Percentiles rank a stretch among this genome's conserved stretches.
These are phyloP conservation scores for Phytophthora sp. DNA, from an alignment of 352 stramenopile genomes.

Conservation along the genomic window DNA sequence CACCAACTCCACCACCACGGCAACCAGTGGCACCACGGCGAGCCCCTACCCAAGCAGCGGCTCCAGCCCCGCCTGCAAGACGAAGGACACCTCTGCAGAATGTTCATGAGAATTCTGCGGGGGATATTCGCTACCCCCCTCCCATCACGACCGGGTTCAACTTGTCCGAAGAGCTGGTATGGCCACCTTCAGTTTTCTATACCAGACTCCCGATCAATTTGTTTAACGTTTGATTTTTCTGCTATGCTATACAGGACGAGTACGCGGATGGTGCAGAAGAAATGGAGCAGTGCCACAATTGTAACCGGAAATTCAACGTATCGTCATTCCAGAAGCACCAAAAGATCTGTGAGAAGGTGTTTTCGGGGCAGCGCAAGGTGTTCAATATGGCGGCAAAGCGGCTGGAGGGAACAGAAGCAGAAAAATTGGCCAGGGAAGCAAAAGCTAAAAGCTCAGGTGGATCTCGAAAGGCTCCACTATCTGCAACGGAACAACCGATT, in stretches of 20 bases:
- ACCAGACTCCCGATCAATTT: neutral
- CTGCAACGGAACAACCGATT: constrained; percentile 58
- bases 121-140: constrained; percentile 32
- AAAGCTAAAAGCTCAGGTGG: constrained; percentile 28
- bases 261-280: constrained; percentile 53
- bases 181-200: neutral
- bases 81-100: constrained; percentile 31
- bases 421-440: constrained; percentile 65
- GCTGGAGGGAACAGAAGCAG: constrained; percentile 71
- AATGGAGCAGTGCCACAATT: constrained; percentile 81
- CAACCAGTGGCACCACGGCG: constrained; percentile 22
- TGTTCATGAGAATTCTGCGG: constrained; percentile 38
- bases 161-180: constrained; percentile 40
- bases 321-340: constrained; percentile 79
- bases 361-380: constrained; percentile 79
- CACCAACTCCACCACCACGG: constrained; percentile 21
- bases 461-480: constrained; percentile 21
- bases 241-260: constrained; percentile 41
- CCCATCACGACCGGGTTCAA: constrained; percentile 54
- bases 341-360: constrained; percentile 90
- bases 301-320: constrained; percentile 84
- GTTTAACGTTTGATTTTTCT: neutral
- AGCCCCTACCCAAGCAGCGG: constrained; percentile 16
- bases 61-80: constrained; percentile 14
- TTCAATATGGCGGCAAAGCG: constrained; percentile 88